Conservation (phyloP, 1,284 basidiomycete genomes). For the Cryptococcus sp. region DNA sequence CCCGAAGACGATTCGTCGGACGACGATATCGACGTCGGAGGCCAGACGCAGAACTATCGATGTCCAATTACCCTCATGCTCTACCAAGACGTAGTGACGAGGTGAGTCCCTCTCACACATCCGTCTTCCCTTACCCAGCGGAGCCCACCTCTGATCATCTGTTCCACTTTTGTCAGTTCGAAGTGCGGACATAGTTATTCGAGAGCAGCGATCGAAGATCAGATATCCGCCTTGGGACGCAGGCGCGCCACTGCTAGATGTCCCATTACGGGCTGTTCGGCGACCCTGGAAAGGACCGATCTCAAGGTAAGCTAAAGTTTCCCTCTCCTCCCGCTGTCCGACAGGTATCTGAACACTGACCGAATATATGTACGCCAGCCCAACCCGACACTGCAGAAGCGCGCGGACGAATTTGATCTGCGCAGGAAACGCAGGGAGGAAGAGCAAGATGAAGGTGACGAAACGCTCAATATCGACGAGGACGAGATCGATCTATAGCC, state of each 20-base stretch:
- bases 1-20: constrained; percentile 68
- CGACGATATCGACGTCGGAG: constrained; percentile 78
- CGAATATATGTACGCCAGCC: constrained; percentile 1
- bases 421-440: constrained; percentile 12
- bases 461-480: constrained; percentile 13
- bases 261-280: constrained; percentile 20
- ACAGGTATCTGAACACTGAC: background rate
- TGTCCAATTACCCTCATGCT: constrained; percentile 72
- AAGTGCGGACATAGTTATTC: constrained; percentile 31
- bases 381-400: constrained; percentile 19
- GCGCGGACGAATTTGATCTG: constrained; percentile 14
- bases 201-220: constrained; percentile 19
- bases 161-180: constrained; percentile 12
- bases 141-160: background rate
- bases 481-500: background rate
- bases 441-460: constrained; percentile 15
- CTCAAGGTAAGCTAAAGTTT: constrained; percentile 17
- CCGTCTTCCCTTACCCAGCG: background rate
- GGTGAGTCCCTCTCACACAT: constrained; percentile 18
- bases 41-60: constrained; percentile 73
- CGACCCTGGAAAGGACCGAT: constrained; percentile 6
- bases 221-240: constrained; percentile 15
- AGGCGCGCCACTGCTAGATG: constrained; percentile 8
- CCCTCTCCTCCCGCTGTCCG: background rate
- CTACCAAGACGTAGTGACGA: constrained; percentile 68